phyloP scores from a whole-genome alignment of 2,329 filamentous ascomycete genomes.

The Epichloe brachyelytri region DNA sequence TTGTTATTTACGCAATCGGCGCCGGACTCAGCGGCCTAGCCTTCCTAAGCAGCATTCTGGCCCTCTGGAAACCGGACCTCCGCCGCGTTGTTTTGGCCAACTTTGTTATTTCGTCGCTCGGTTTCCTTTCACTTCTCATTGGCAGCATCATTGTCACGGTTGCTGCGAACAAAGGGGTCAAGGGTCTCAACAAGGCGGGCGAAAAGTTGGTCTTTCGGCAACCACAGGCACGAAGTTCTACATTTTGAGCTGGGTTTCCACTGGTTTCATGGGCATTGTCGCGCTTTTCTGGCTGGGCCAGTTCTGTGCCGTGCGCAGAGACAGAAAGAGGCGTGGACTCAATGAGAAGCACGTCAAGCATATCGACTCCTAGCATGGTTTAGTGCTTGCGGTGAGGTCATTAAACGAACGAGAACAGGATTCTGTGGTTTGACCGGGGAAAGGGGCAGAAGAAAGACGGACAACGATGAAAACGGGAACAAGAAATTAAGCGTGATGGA shows the following conservation, averaged over 20 bases:
- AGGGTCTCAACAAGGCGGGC: conserved; percentile 29
- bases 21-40: conserved; percentile 29
- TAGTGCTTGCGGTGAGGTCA: too few species aligned
- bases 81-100: conserved; percentile 22
- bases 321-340: conserved; percentile 8
- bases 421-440: background rate
- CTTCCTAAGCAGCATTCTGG: conserved; percentile 26
- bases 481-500: background rate
- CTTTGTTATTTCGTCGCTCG: conserved; percentile 23
- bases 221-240: conserved; percentile 30
- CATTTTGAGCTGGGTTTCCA: conserved; percentile 33
- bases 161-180: conserved; percentile 25
- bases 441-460: too few species aligned
- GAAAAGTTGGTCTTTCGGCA: conserved; percentile 31
- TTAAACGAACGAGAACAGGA: background rate
- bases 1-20: conserved; percentile 35
- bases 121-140: conserved; percentile 24
- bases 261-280: conserved; percentile 28
- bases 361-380: background rate
- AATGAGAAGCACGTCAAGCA: background rate
- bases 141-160: conserved; percentile 31
- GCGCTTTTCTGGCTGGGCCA: conserved; percentile 28
- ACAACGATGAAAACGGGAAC: background rate
- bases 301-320: conserved; percentile 17
- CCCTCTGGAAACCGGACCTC: conserved; percentile 20